Percentiles rank a stretch among this genome's conserved stretches.
Evolutionary conservation across 1,284 basidiomycete species (phyloP).

Genomic region (Coriolopsis trogii): DNA sequence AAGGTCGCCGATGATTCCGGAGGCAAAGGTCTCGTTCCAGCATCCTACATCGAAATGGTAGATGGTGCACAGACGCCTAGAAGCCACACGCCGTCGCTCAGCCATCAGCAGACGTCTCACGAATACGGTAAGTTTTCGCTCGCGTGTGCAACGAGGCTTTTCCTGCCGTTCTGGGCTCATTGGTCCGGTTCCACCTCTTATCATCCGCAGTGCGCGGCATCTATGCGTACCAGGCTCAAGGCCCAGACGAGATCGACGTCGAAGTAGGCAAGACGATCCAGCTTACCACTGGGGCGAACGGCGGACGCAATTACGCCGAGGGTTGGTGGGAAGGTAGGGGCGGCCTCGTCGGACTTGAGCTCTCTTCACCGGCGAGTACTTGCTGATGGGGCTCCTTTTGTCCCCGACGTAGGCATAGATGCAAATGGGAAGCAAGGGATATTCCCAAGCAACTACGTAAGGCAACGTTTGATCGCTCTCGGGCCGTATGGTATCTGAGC

Average conservation of each 20-base stretch:
- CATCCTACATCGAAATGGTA: slow-evolving; percentile 65
- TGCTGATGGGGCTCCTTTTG: slow-evolving; percentile 13
- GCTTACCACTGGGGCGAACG: slow-evolving; percentile 60
- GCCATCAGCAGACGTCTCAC: slow-evolving; percentile 37
- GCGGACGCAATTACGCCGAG: slow-evolving; percentile 67
- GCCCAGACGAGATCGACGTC: slow-evolving; percentile 70
- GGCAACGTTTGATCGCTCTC: slow-evolving; percentile 33
- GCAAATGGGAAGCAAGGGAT: slow-evolving; percentile 68
- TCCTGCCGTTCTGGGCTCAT: slow-evolving; percentile 3
- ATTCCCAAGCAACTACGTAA: slow-evolving; percentile 84
- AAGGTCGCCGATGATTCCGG: slow-evolving; percentile 65
- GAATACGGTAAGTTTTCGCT: slow-evolving; percentile 57
- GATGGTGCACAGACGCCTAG: slow-evolving; percentile 26
- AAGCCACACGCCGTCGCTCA: slow-evolving; percentile 9
- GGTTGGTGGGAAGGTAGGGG: slow-evolving; percentile 86
- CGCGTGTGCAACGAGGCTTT: too few species aligned
- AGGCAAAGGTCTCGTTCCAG: slow-evolving; percentile 74
- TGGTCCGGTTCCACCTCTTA: background rate
- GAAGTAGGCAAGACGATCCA: slow-evolving; percentile 63
- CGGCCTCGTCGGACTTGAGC: too few species aligned
- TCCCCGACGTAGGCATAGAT: slow-evolving; percentile 53
- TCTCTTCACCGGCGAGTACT: too few species aligned
- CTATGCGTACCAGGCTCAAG: slow-evolving; percentile 70
- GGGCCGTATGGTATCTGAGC: background rate
- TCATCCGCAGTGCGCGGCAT: slow-evolving; percentile 70